These are phyloP conservation scores for Botrytis fragariae DNA, from an alignment of 2,329 filamentous ascomycete species.

Conservation along the genomic window DNA sequence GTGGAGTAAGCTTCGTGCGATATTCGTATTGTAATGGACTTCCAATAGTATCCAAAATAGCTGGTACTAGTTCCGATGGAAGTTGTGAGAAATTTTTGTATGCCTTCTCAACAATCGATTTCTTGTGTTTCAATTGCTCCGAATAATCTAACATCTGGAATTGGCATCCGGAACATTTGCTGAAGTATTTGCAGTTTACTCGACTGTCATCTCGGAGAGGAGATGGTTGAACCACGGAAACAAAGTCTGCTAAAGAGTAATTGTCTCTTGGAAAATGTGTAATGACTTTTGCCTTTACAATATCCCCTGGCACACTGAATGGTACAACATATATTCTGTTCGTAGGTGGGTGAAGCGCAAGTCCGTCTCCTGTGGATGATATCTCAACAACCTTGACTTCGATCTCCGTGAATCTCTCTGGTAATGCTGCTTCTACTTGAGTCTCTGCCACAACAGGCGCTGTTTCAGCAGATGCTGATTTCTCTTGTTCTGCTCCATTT, in stretches of 20 bases:
- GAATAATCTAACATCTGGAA: conserved; percentile 94
- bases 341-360: conserved; percentile 68
- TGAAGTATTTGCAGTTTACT: conserved; percentile 83
- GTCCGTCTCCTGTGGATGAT: conserved; percentile 88
- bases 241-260: conserved; percentile 78
- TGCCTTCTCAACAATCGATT: conserved; percentile 82
- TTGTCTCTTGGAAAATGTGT: conserved; percentile 63
- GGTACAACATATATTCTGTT: conserved; percentile 77
- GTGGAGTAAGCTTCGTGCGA: conserved; percentile 93
- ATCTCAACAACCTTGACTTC: conserved; percentile 79
- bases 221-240: conserved; percentile 73
- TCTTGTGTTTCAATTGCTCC: conserved; percentile 83
- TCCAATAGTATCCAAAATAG: conserved; percentile 79
- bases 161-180: conserved; percentile 85
- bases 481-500: conserved; percentile 24
- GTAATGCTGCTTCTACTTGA: conserved; percentile 43
- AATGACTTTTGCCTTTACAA: conserved; percentile 73
- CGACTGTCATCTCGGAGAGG: conserved; percentile 72
- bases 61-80: conserved; percentile 69
- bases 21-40: conserved; percentile 91
- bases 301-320: conserved; percentile 84
- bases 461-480: conserved; percentile 26
- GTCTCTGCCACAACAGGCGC: conserved; percentile 29
- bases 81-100: conserved; percentile 89
- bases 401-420: conserved; percentile 69